Evolutionary conservation across 139 green algal species (phyloP).

Genomic region (Chlorella vulgaris): DNA sequence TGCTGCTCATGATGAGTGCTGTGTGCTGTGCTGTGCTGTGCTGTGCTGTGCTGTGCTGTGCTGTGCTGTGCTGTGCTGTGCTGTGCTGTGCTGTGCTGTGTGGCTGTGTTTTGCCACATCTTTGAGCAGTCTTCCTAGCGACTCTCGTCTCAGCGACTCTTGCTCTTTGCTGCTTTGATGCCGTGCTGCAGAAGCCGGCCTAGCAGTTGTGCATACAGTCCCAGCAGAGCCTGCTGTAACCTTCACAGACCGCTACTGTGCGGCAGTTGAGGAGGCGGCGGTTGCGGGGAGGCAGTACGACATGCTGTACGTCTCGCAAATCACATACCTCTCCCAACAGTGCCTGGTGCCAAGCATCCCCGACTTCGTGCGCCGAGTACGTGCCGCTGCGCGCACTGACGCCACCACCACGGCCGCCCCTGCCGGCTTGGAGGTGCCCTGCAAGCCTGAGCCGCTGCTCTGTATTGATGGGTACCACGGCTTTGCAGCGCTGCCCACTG

Average conservation of each 20-base stretch:
- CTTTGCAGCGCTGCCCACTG: conserved; percentile 31
- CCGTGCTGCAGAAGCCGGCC: background rate
- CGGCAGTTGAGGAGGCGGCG: background rate
- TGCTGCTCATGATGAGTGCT: too few relatives aligned
- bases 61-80: too few relatives aligned
- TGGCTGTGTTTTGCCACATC: too few relatives aligned
- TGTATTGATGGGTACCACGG: conserved; percentile 40
- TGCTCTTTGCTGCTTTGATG: background rate
- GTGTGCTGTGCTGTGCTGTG: too few relatives aligned
- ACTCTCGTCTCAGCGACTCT: background rate
- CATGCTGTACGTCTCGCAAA: conserved; percentile 25
- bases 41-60: too few relatives aligned
- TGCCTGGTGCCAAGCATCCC: conserved; percentile 25
- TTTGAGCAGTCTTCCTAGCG: background rate
- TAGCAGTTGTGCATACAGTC: conserved; percentile 19
- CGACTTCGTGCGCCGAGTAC: conserved; percentile 2
- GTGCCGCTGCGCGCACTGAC: background rate
- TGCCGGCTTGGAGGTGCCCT: too few relatives aligned
- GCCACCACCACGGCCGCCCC: background rate
- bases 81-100: too few relatives aligned
- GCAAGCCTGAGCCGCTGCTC: background rate
- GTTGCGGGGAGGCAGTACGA: conserved; percentile 5
- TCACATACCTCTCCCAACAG: conserved; percentile 28
- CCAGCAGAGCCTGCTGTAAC: conserved; percentile 22
- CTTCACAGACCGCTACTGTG: conserved; percentile 22